Evolutionary conservation across 2,329 filamentous ascomycete species (phyloP), one percentile per base, ranked within the genome.

Genomic region (Alternaria viburni): DNA sequence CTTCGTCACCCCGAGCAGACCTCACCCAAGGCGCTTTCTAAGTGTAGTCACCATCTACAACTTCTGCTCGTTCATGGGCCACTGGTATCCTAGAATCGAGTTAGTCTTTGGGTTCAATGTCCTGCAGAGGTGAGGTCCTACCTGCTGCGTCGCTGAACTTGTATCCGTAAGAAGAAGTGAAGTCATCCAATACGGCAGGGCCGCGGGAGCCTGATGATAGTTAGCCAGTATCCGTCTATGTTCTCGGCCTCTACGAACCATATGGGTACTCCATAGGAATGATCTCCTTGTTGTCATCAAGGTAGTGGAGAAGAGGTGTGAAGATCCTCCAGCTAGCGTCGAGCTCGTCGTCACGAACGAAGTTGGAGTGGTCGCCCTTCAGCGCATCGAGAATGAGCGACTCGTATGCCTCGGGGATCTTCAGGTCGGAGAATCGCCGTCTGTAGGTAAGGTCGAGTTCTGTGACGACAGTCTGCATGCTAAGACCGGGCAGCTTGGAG

Each of bases 181-280:
- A 99, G 84, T 99, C 96, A 74, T 99, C 96, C 60, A 99, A 88
- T 41, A 99, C 95, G 59, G 94, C 92, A 26, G 96, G 96, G 65
- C 96, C 96, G 75, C 96, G 95, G 64, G 96, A 99, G 72, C 96
- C 96, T 99, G 72, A 44, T 17, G n/a, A 41, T 41, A 51, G 57
- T 79, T 61, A 77, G 74, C 73, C 12, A 21, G 43, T 36, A n/a
- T 52, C 19, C 49, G 32, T 25, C 11, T 11, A 9, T 7, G 13
- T 13, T 15, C 25, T 54, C 47, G 47, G 63, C 64, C 69, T 62
- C 8, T 36, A 47, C 91, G 84, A 84, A 97, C 96, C 96, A 80
- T 99, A 99, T 71, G 96, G 95, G 84, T 99, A 99, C 79, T 97
- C 95, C 96, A 99, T 99, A 25, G 96, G 96, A 64, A 97, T 92